Percentiles rank a stretch among this genome's conserved stretches.
These are phyloP conservation scores for Sugiyamaella castrensis DNA, from an alignment of 1,139 yeast genomes.

Conservation along the genomic window DNA sequence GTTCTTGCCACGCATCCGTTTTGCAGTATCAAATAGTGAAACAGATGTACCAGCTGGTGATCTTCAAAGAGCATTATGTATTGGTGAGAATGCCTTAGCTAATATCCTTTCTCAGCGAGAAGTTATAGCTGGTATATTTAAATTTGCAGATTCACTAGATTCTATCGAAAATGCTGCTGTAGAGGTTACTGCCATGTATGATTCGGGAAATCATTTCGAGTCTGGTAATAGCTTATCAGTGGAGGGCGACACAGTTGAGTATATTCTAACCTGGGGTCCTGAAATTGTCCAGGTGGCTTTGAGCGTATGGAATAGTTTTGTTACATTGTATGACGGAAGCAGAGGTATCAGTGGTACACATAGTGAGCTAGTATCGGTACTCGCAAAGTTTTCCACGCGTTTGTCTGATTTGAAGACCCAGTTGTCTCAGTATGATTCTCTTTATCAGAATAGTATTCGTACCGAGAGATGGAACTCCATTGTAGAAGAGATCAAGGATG, in stretches of 20 bases:
- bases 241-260: neutral
- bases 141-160: neutral
- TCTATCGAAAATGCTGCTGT: slow-evolving; percentile 1
- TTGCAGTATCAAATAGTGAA: slow-evolving; percentile 53
- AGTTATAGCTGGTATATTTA: neutral
- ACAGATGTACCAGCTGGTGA: slow-evolving; percentile 76
- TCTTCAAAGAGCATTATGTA: slow-evolving; percentile 72
- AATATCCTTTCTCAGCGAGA: slow-evolving; percentile 30
- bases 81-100: slow-evolving; percentile 68
- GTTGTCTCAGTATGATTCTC: slow-evolving; percentile 2
- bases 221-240: neutral
- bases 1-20: slow-evolving; percentile 72
- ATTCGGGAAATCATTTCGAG: slow-evolving; percentile 1
- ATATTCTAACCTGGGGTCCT: slow-evolving; percentile 22
- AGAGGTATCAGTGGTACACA: neutral
- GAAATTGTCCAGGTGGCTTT: slow-evolving; percentile 20
- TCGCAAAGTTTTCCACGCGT: slow-evolving; percentile 2
- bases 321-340: neutral
- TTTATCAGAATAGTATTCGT: slow-evolving; percentile 5
- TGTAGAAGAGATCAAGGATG: neutral
- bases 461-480: slow-evolving; percentile 4
- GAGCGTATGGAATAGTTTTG: slow-evolving; percentile 9
- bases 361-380: neutral
- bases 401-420: slow-evolving; percentile 6
- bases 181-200: neutral